Percentiles rank a stretch among this genome's conserved stretches.
These are phyloP conservation scores for Apophysomyces elegans DNA, from an alignment of 371 early-diverging fungal genomes.

Conservation along the genomic window DNA sequence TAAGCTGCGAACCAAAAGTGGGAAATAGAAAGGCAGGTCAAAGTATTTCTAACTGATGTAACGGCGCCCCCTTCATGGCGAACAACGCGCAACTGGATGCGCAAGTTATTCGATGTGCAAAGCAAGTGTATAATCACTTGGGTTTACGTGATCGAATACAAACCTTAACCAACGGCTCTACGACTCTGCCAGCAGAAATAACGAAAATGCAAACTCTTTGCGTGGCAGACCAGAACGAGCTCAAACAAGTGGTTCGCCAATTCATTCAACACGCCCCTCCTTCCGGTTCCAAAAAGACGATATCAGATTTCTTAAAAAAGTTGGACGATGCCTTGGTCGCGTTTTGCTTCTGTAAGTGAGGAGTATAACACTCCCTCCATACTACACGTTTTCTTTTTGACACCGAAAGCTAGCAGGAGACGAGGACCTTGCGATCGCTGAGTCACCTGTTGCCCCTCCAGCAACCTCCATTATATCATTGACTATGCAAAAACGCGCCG, in stretches of 20 bases:
- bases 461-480: background rate
- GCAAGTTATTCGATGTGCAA: slow-evolving; percentile 30
- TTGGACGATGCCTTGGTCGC: slow-evolving; percentile 24
- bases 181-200: slow-evolving; percentile 21
- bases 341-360: slow-evolving; percentile 13
- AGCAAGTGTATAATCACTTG: slow-evolving; percentile 44
- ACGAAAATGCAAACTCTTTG: slow-evolving; percentile 32
- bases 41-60: background rate
- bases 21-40: too few relatives aligned
- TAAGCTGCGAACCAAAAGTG: too few relatives aligned
- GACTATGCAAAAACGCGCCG: slow-evolving; percentile 7
- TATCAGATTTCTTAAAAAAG: slow-evolving; percentile 18
- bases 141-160: slow-evolving; percentile 29
- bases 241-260: slow-evolving; percentile 20
- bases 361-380: too few relatives aligned
- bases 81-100: slow-evolving; percentile 10
- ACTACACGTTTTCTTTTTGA: background rate
- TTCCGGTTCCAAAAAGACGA: slow-evolving; percentile 24
- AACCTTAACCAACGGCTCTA: background rate
- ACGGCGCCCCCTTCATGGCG: background rate
- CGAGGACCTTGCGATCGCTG: background rate
- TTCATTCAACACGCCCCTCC: slow-evolving; percentile 31
- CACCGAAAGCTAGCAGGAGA: background rate
- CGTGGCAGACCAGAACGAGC: slow-evolving; percentile 19
- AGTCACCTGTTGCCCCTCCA: background rate